These are phyloP conservation scores for Rhododendron kiyosumense DNA, from an alignment of 148 eudicot genomes.

Conservation along the genomic window DNA sequence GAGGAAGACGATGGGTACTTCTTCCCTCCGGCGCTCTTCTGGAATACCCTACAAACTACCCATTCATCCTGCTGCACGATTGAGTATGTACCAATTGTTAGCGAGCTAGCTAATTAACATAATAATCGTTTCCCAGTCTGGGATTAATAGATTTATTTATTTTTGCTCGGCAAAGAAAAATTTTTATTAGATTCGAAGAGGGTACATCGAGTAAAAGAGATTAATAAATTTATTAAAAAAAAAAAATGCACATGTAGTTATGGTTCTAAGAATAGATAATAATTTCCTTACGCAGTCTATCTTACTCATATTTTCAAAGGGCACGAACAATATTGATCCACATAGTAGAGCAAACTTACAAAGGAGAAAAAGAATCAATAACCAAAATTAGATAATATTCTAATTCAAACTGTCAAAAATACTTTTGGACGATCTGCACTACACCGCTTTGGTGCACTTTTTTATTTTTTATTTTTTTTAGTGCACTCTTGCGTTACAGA, in stretches of 20 bases:
- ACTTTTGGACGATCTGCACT: background rate
- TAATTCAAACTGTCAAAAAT: too few species aligned
- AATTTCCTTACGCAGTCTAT: background rate
- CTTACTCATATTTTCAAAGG: background rate
- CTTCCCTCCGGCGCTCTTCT: slow-evolving; percentile 73
- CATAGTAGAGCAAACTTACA: background rate
- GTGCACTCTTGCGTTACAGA: background rate
- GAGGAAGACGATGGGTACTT: slow-evolving; percentile 55
- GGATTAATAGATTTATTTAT: background rate
- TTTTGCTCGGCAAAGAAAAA: too few species aligned
- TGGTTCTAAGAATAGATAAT: too few species aligned
- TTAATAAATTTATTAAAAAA: background rate
- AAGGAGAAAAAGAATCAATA: background rate
- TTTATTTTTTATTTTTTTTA: too few species aligned
- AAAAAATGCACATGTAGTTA: background rate
- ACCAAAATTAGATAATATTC: background rate
- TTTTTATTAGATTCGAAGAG: too few species aligned
- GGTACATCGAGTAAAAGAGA: background rate
- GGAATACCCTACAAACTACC: slow-evolving; percentile 86
- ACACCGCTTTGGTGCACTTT: background rate
- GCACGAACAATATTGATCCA: background rate
- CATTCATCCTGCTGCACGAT: slow-evolving; percentile 68
- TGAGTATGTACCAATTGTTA: background rate
- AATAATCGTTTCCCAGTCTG: background rate
- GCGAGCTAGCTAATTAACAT: background rate